Conservation (phyloP, 768 basidiomycete species). For the Hericium rajendrae region DNA sequence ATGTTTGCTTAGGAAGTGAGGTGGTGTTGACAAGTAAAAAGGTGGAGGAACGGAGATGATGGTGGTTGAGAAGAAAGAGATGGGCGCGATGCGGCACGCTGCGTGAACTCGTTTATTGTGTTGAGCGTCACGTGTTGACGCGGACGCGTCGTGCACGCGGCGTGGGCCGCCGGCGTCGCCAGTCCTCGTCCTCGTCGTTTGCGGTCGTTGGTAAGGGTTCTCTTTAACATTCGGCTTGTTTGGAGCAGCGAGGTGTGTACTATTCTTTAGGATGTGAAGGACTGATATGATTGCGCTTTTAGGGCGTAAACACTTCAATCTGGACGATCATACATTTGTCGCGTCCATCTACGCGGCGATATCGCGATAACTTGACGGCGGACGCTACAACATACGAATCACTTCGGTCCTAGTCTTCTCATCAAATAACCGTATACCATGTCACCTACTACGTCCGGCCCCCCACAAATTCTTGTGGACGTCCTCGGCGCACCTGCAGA, state of each 20-base stretch:
- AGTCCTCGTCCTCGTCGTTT: neutral
- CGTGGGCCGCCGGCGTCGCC: neutral
- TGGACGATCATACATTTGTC: neutral
- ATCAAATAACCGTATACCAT: neutral
- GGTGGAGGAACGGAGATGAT: constrained; percentile 7
- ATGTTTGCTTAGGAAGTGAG: constrained; percentile 33
- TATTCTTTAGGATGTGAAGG: neutral
- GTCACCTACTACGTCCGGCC: neutral
- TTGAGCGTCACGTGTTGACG: constrained; percentile 10
- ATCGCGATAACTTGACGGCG: neutral
- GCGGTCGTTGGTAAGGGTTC: neutral
- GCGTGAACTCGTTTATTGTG: constrained; percentile 14
- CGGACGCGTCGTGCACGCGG: neutral
- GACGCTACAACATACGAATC: neutral
- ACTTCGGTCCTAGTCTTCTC: neutral
- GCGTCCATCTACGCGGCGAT: neutral
- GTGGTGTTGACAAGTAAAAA: constrained; percentile 13
- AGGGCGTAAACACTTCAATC: neutral
- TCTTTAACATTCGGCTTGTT: neutral
- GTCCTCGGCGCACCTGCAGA: constrained; percentile 7
- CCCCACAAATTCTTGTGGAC: constrained; percentile 5
- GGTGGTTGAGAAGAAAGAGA: constrained; percentile 14
- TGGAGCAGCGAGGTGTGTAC: neutral
- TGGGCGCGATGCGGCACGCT: constrained; percentile 9
- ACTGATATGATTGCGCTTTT: neutral